Percentiles rank a stretch among this genome's conserved stretches.
phyloP scores from a whole-genome alignment of 208 protist species.

The Trypanosoma conorhini region DNA sequence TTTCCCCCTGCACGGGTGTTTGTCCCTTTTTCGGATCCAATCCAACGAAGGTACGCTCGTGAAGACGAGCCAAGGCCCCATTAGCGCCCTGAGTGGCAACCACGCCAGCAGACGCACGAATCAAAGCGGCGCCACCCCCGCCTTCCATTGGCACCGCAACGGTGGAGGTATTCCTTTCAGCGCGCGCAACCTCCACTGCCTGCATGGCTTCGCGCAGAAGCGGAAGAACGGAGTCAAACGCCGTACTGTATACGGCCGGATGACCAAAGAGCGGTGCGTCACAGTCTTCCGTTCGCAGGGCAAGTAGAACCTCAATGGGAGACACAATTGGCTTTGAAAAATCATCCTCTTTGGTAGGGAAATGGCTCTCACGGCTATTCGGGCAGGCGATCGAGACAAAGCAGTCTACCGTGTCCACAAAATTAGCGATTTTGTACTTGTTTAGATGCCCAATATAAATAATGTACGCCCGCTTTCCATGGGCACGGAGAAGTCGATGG shows the following conservation, averaged over 20 bases:
- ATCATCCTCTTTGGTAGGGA: constrained; percentile 66
- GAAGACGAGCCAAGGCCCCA: constrained; percentile 59
- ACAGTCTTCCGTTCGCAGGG: constrained; percentile 41
- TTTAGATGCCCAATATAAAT: constrained; percentile 93
- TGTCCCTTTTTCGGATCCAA: constrained; percentile 71
- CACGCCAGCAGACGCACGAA: constrained; percentile 23
- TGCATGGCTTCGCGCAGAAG: constrained; percentile 28
- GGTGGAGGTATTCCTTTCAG: constrained; percentile 9
- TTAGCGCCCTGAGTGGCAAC: constrained; percentile 16
- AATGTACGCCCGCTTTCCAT: constrained; percentile 81
- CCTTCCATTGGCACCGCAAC: constrained; percentile 14
- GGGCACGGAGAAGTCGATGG: constrained; percentile 58
- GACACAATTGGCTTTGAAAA: constrained; percentile 91
- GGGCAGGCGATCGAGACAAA: constrained; percentile 88
- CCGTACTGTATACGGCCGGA: constrained; percentile 60
- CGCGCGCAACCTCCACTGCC: background rate
- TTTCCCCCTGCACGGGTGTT: constrained; percentile 71
- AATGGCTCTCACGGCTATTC: constrained; percentile 75
- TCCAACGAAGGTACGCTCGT: constrained; percentile 76
- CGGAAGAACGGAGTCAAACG: constrained; percentile 47
- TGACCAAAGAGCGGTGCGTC: constrained; percentile 49
- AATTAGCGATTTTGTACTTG: constrained; percentile 93
- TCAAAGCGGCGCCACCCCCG: constrained; percentile 19
- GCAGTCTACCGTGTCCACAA: constrained; percentile 87
- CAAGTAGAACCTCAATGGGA: constrained; percentile 82